These are phyloP conservation scores for Monosporascus sp. DNA, from an alignment of 2,329 filamentous ascomycete genomes.

Conservation along the genomic window DNA sequence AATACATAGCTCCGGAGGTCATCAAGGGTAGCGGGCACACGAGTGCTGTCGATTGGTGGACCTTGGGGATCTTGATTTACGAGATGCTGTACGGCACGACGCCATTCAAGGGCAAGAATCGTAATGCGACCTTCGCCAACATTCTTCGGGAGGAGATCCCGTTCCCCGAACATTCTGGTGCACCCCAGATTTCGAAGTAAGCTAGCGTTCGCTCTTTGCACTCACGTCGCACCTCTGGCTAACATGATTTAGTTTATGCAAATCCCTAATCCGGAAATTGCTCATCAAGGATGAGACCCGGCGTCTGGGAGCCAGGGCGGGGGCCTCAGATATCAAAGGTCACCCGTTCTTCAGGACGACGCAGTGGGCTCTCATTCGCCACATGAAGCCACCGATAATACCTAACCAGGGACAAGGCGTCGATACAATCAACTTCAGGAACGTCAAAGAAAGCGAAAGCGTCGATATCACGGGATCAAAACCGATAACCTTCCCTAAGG, in stretches of 20 bases:
- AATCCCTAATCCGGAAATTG: slow-evolving; percentile 91
- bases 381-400: slow-evolving; percentile 97
- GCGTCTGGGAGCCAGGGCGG: slow-evolving; percentile 85
- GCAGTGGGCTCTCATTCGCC: slow-evolving; percentile 93
- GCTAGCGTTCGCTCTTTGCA: slow-evolving; percentile 29
- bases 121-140: slow-evolving; percentile 96
- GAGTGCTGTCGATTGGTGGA: slow-evolving; percentile 99
- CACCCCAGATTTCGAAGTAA: slow-evolving; percentile 87
- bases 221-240: slow-evolving; percentile 8
- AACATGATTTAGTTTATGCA: slow-evolving; percentile 66
- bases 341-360: slow-evolving; percentile 96
- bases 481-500: slow-evolving; percentile 54
- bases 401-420: slow-evolving; percentile 84
- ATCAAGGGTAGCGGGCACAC: slow-evolving; percentile 99
- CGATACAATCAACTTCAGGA: slow-evolving; percentile 95
- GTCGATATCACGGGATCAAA: slow-evolving; percentile 71
- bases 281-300: slow-evolving; percentile 97
- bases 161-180: slow-evolving; percentile 83
- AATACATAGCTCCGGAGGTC: slow-evolving; percentile 97
- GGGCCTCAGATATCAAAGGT: slow-evolving; percentile 92
- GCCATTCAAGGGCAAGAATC: slow-evolving; percentile 98
- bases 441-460: slow-evolving; percentile 94
- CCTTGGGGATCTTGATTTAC: slow-evolving; percentile 91
- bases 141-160: slow-evolving; percentile 93
- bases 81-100: slow-evolving; percentile 99